These are phyloP conservation scores for Rosa persica DNA, from an alignment of 306 rosid species.

Conservation along the genomic window DNA sequence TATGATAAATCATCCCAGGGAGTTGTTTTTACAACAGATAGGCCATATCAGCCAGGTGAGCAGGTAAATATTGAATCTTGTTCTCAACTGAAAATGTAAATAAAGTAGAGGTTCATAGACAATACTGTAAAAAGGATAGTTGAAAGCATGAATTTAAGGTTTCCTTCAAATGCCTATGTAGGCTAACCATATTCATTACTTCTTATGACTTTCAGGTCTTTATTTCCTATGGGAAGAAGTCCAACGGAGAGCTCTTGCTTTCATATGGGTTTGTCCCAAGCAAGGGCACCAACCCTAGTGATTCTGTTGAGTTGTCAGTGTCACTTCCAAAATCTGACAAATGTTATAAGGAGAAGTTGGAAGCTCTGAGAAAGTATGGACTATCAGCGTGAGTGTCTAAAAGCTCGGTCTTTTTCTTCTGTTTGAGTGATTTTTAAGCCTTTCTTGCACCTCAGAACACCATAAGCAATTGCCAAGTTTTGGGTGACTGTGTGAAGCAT, in stretches of 20 bases:
- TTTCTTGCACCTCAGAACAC: not conserved
- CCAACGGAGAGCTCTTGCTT: conserved; percentile 86
- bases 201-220: conserved; percentile 63
- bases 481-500: not conserved
- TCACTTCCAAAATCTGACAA: conserved; percentile 72
- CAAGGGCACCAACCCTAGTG: conserved; percentile 89
- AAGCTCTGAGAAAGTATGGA: conserved; percentile 63
- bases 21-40: conserved; percentile 76
- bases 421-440: not conserved
- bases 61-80: conserved; percentile 62
- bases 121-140: not conserved
- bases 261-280: conserved; percentile 94
- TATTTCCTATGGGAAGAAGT: conserved; percentile 91
- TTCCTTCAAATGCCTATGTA: not conserved
- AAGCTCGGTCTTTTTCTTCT: not conserved
- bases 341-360: conserved; percentile 68
- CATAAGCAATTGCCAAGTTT: not conserved
- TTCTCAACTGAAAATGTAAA: conserved; percentile 17
- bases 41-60: conserved; percentile 95
- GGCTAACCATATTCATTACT: conserved; percentile 15
- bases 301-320: conserved; percentile 78
- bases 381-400: conserved; percentile 59
- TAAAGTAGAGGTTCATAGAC: not conserved
- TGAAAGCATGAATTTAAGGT: not conserved
- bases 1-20: conserved; percentile 79